Evolutionary conservation across 768 basidiomycete genomes (phyloP).

Genomic region (Hericium erinaceus): DNA sequence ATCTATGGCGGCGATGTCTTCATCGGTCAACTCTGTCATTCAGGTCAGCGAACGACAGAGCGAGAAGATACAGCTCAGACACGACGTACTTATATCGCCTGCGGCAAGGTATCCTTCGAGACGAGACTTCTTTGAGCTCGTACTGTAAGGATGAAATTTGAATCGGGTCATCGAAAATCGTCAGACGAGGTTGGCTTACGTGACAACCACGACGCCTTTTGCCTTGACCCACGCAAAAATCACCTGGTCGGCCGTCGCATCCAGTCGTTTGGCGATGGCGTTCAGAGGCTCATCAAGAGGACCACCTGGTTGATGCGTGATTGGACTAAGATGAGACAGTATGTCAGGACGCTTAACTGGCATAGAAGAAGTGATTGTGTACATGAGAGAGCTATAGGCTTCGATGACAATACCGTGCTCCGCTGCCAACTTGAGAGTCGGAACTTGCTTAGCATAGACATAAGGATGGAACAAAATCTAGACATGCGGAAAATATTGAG

Average conservation of each 20-base stretch:
- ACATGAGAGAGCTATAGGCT: conserved; percentile 64
- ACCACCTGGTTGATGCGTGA: conserved; percentile 51
- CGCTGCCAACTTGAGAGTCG: conserved; percentile 48
- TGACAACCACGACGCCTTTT: conserved; percentile 58
- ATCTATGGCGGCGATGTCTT: conserved; percentile 50
- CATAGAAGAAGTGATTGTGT: conserved; percentile 11
- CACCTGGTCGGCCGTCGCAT: conserved; percentile 53
- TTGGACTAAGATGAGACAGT: conserved; percentile 32
- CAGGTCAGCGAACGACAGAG: not conserved
- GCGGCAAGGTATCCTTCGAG: conserved; percentile 60
- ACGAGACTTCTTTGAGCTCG: conserved; percentile 56
- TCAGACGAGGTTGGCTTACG: conserved; percentile 26
- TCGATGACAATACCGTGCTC: conserved; percentile 57
- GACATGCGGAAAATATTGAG: not conserved
- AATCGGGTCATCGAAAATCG: too few species aligned
- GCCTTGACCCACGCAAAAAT: conserved; percentile 64
- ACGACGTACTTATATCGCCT: conserved; percentile 47
- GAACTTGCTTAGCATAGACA: conserved; percentile 42
- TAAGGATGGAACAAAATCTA: conserved; percentile 70
- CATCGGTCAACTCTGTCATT: conserved; percentile 34
- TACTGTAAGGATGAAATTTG: conserved; percentile 23
- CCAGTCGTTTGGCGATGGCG: conserved; percentile 40
- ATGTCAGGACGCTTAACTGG: not conserved
- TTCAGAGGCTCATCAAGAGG: conserved; percentile 53
- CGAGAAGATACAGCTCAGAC: not conserved